phyloP scores from a whole-genome alignment of 345 rosid species.

The Abelmoschus esculentus region DNA sequence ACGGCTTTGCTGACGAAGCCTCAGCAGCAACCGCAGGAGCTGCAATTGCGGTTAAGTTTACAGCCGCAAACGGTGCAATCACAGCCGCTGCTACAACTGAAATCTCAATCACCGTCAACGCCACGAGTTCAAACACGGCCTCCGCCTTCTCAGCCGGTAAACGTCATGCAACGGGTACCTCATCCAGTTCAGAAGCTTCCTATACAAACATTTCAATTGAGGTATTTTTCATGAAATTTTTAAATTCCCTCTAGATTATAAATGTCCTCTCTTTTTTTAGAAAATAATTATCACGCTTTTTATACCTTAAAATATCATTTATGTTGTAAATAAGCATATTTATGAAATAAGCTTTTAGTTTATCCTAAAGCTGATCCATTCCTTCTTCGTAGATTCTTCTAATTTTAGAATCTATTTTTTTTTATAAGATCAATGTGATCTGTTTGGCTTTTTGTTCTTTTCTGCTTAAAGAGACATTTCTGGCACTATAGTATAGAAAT shows the following conservation, averaged over 20 bases:
- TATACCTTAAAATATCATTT: background rate
- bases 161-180: conserved; percentile 22
- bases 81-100: conserved; percentile 14
- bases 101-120: conserved; percentile 11
- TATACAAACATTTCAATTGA: conserved; percentile 20
- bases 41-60: conserved; percentile 17
- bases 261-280: background rate
- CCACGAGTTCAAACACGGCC: conserved; percentile 21
- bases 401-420: too few relatives aligned
- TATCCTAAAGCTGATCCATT: background rate
- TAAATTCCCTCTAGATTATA: background rate
- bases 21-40: conserved; percentile 15
- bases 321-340: background rate
- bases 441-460: background rate
- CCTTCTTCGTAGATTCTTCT: background rate
- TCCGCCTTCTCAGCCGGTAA: conserved; percentile 15
- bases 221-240: conserved; percentile 17
- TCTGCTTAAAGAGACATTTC: background rate
- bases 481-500: background rate
- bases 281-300: background rate
- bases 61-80: conserved; percentile 15
- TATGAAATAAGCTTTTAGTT: background rate
- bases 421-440: too few relatives aligned
- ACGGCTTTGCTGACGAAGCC: conserved; percentile 12
- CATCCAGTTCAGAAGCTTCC: conserved; percentile 38